Evolutionary conservation across 164 flowering plant genomes (phyloP).

Genomic region (Saururus chinensis): DNA sequence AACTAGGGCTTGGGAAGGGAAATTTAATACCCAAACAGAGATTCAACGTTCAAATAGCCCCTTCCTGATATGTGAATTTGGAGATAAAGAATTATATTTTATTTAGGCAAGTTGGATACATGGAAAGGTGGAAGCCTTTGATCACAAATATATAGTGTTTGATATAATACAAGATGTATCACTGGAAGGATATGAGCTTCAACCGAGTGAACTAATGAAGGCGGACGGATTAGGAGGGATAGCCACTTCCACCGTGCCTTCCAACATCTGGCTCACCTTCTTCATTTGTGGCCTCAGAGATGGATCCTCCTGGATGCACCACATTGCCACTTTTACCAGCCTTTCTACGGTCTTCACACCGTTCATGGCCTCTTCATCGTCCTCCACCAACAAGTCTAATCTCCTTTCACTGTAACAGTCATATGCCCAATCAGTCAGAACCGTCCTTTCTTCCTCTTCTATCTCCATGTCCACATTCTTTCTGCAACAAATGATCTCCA

Average conservation of each 20-base stretch:
- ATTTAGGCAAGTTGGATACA: too few species aligned
- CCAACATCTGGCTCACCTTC: slow-evolving; percentile 1
- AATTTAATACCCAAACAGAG: too few species aligned
- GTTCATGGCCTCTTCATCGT: background rate
- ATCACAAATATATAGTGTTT: too few species aligned
- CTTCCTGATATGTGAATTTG: too few species aligned
- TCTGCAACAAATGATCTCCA: background rate
- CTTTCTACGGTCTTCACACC: background rate
- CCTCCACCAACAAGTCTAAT: background rate
- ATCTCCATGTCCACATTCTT: background rate
- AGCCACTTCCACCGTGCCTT: slow-evolving; percentile 24
- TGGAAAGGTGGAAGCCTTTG: too few species aligned
- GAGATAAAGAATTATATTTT: too few species aligned
- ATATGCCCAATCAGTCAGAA: background rate
- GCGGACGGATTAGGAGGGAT: slow-evolving; percentile 19
- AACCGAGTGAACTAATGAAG: slow-evolving; percentile 5
- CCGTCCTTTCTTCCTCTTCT: background rate
- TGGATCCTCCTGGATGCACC: background rate
- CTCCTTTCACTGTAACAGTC: background rate
- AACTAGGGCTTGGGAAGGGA: too few species aligned
- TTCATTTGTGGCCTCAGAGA: background rate
- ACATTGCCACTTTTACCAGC: background rate
- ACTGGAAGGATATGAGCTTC: background rate
- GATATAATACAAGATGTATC: background rate
- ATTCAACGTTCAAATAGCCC: too few species aligned